Evolutionary conservation across 2,329 filamentous ascomycete species (phyloP).

Genomic region (Ascocoryne sarcoides): DNA sequence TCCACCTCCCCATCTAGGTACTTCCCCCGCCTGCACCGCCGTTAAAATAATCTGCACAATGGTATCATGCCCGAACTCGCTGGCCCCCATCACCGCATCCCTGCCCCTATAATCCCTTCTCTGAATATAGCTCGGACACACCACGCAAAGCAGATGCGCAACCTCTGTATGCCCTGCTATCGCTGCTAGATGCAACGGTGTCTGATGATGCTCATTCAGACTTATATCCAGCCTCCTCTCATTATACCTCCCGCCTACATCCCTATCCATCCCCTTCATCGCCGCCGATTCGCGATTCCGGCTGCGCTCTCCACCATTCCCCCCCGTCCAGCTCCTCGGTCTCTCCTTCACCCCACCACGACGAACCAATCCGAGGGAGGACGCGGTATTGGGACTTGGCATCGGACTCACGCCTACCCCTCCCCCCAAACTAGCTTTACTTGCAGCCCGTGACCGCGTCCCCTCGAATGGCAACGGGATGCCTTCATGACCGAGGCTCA

Average conservation of each 20-base stretch:
- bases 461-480: constrained; percentile 1
- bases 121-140: constrained; percentile 40
- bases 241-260: too few relatives aligned
- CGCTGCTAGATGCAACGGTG: constrained; percentile 72
- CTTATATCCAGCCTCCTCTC: constrained; percentile 44
- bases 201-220: constrained; percentile 72
- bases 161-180: constrained; percentile 61
- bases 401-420: background rate
- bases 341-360: too few relatives aligned
- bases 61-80: constrained; percentile 52
- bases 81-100: constrained; percentile 63
- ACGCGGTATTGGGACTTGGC: constrained; percentile 1
- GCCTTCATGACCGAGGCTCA: constrained; percentile 55
- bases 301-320: too few relatives aligned
- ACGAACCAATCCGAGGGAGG: too few relatives aligned
- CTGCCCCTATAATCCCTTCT: constrained; percentile 59
- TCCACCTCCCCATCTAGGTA: background rate
- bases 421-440: too few relatives aligned
- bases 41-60: constrained; percentile 57
- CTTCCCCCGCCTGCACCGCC: constrained; percentile 36
- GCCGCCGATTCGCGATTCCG: constrained; percentile 56
- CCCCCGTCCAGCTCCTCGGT: too few relatives aligned
- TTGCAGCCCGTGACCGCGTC: too few relatives aligned
- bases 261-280: background rate
- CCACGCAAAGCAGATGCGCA: constrained; percentile 60